phyloP scores from a whole-genome alignment of 2,329 filamentous ascomycete species.

The Diaporthe amygdali region DNA sequence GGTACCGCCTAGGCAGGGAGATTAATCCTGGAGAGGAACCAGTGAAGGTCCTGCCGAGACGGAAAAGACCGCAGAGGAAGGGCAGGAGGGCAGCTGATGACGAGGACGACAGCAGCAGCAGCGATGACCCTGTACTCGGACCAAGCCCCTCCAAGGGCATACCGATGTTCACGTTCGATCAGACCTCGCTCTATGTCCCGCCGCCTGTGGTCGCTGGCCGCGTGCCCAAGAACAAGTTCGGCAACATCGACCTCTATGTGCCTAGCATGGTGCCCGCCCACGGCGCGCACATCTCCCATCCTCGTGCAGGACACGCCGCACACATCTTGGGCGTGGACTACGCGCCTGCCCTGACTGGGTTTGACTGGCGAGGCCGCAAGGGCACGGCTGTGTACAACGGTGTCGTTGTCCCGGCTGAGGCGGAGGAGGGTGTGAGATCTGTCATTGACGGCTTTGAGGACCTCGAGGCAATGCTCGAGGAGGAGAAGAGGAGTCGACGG shows the following conservation, averaged over 20 bases:
- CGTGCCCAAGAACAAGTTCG: constrained; percentile 89
- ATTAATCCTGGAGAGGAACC: constrained; percentile 82
- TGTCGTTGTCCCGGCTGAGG: constrained; percentile 75
- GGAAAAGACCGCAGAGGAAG: constrained; percentile 39
- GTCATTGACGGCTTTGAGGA: constrained; percentile 73
- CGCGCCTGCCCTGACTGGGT: constrained; percentile 88
- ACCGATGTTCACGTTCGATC: constrained; percentile 64
- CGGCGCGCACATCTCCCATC: constrained; percentile 72
- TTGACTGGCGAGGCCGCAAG: constrained; percentile 83
- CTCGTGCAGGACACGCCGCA: constrained; percentile 72
- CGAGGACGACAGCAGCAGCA: constrained; percentile 51
- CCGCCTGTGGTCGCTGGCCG: constrained; percentile 76
- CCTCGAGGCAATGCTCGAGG: constrained; percentile 66
- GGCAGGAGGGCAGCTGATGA: constrained; percentile 31
- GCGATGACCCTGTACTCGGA: constrained; percentile 49
- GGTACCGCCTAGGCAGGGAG: constrained; percentile 87
- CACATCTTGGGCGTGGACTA: constrained; percentile 81
- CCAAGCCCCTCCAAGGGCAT: constrained; percentile 51
- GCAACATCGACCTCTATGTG: constrained; percentile 93
- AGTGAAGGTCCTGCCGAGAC: constrained; percentile 71
- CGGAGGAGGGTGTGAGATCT: constrained; percentile 72
- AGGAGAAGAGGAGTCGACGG: constrained; percentile 64
- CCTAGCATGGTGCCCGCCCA: constrained; percentile 88
- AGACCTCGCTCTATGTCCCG: constrained; percentile 76
- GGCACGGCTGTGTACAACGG: constrained; percentile 86